Conservation (phyloP, 495 filamentous ascomycete genomes). For the Xylaria venustula region DNA sequence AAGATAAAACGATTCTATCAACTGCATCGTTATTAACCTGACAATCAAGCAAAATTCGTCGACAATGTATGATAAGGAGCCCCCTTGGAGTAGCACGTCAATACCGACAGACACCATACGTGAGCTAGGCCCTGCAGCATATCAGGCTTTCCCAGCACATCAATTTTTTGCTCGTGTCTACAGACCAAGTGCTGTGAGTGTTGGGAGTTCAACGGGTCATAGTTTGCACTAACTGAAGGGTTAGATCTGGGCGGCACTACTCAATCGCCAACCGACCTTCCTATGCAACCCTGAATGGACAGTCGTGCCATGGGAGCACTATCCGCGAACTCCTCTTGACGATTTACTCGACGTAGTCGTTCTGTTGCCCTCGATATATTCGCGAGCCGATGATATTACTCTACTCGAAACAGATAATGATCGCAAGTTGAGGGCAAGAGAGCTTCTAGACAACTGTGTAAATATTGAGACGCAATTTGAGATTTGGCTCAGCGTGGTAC, state of each 20-base stretch:
- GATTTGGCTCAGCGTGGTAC: slow-evolving; percentile 36
- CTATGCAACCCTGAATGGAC: slow-evolving; percentile 44
- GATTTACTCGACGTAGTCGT: slow-evolving; percentile 41
- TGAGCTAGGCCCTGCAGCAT: slow-evolving; percentile 37
- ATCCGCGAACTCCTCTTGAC: slow-evolving; percentile 44
- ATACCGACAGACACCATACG: slow-evolving; percentile 30
- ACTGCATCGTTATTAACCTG: not conserved
- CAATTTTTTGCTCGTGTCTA: slow-evolving; percentile 51
- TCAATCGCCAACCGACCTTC: slow-evolving; percentile 43
- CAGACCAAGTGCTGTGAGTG: slow-evolving; percentile 41
- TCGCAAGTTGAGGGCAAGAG: slow-evolving; percentile 38
- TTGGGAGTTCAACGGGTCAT: not conserved
- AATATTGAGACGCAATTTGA: slow-evolving; percentile 39
- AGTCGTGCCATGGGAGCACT: slow-evolving; percentile 40
- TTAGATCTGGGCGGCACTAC: slow-evolving; percentile 42
- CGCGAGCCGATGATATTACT: slow-evolving; percentile 33
- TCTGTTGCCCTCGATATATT: slow-evolving; percentile 36
- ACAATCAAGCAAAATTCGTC: slow-evolving; percentile 28
- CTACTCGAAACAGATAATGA: slow-evolving; percentile 25
- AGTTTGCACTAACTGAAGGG: slow-evolving; percentile 11
- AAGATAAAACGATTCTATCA: not conserved
- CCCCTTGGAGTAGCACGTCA: slow-evolving; percentile 29
- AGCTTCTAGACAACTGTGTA: slow-evolving; percentile 39
- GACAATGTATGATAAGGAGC: slow-evolving; percentile 24
- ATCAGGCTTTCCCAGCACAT: slow-evolving; percentile 44